Conservation (phyloP, 1,284 basidiomycete species). For the Apiotrichum veenhuisii region DNA sequence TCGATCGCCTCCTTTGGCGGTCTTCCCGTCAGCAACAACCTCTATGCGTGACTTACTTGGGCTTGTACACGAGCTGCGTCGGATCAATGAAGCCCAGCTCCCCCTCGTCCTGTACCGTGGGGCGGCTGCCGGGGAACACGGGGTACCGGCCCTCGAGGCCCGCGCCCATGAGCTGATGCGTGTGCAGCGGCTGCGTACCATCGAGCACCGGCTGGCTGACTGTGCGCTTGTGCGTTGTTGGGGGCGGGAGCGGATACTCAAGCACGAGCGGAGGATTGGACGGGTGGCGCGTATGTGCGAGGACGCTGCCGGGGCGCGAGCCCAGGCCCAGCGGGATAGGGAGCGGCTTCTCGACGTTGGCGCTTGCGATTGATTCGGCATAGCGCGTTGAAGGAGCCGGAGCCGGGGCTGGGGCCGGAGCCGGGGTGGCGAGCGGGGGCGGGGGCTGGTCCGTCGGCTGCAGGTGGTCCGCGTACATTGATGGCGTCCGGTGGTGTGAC, state of each 20-base stretch:
- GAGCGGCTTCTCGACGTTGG: constrained; percentile 25
- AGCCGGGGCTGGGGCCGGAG: neutral
- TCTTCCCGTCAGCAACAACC: neutral
- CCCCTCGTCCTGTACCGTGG: neutral
- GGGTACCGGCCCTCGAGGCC: constrained; percentile 35
- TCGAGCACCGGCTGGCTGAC: neutral
- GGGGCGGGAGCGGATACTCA: neutral
- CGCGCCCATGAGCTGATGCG: neutral
- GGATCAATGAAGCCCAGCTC: neutral
- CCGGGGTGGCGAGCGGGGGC: neutral
- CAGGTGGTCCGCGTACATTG: neutral
- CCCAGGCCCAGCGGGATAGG: constrained; percentile 14
- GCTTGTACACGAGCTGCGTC: neutral
- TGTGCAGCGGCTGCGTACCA: neutral
- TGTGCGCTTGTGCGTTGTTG: neutral
- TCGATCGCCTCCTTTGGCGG: neutral
- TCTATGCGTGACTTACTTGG: neutral
- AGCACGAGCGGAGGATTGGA: neutral
- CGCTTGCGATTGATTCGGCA: too few species aligned
- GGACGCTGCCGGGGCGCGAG: neutral
- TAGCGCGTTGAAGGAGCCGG: too few species aligned
- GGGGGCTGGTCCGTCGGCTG: neutral
- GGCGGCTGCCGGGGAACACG: constrained; percentile 7
- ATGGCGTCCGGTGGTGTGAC: neutral
- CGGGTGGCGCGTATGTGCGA: neutral